phyloP scores from a whole-genome alignment of 1,139 yeast species.

The Yamadazyma aaseri region DNA sequence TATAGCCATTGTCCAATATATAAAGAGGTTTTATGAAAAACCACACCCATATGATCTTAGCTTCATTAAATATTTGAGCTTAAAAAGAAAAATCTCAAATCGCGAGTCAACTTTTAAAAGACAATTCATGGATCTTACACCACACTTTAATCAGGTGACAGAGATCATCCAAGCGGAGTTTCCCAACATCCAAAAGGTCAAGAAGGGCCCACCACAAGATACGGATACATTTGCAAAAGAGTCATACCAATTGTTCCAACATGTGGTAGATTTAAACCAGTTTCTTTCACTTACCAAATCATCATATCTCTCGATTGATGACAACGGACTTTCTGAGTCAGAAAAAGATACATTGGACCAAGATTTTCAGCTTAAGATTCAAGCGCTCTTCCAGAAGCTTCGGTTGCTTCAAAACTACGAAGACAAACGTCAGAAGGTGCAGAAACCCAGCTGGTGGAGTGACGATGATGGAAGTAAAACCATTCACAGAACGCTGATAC shows the following conservation, averaged over 20 bases:
- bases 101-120: neutral
- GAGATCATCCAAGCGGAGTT: constrained; percentile 30
- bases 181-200: neutral
- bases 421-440: constrained; percentile 47
- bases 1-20: too few relatives aligned
- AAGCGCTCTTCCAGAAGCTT: constrained; percentile 49
- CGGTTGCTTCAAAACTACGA: constrained; percentile 53
- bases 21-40: too few relatives aligned
- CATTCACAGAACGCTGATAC: constrained; percentile 38
- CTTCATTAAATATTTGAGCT: too few relatives aligned
- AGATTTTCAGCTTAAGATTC: constrained; percentile 51
- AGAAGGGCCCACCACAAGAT: neutral
- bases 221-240: constrained; percentile 56
- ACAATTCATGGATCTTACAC: constrained; percentile 51
- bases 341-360: constrained; percentile 58
- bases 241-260: constrained; percentile 42
- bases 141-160: constrained; percentile 50
- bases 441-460: constrained; percentile 26
- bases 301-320: constrained; percentile 42
- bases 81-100: too few relatives aligned
- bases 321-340: constrained; percentile 24
- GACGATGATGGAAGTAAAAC: constrained; percentile 32
- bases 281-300: constrained; percentile 42
- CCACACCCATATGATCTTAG: too few relatives aligned
- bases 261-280: constrained; percentile 36